phyloP scores from a whole-genome alignment of 306 rosid species.

The Prunus padus region DNA sequence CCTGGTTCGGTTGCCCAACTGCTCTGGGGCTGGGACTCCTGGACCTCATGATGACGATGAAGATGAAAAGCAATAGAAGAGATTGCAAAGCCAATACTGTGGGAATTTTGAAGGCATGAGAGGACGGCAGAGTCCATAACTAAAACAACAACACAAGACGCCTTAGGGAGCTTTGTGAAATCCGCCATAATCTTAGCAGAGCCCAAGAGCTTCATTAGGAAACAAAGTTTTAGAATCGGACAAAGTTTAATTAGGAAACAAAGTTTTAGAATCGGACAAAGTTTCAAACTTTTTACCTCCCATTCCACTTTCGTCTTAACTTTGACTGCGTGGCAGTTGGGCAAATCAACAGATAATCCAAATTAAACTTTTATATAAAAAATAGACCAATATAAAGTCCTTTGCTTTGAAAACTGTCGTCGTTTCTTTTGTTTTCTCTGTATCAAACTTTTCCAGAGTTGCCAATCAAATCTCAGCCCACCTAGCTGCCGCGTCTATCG shows the following conservation, averaged over 20 bases:
- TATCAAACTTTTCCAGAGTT: background rate
- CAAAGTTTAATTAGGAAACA: constrained; percentile 10
- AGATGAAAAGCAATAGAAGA: background rate
- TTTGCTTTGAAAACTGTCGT: background rate
- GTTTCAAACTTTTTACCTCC: background rate
- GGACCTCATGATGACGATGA: constrained; percentile 20
- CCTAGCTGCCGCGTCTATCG: background rate
- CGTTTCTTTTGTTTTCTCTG: background rate
- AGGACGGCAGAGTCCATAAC: constrained; percentile 21
- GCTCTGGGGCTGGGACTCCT: constrained; percentile 12
- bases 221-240: background rate
- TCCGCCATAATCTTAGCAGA: constrained; percentile 27
- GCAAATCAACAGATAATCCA: background rate
- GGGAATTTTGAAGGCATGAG: constrained; percentile 12
- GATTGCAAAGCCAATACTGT: background rate
- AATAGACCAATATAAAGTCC: background rate
- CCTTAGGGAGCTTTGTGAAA: constrained; percentile 17
- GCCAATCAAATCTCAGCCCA: background rate
- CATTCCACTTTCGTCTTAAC: background rate
- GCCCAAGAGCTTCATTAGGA: constrained; percentile 5
- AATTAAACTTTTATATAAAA: background rate
- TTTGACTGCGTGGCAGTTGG: background rate
- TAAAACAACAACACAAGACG: constrained; percentile 19
- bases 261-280: background rate
- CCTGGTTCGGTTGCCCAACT: constrained; percentile 14